Conservation (phyloP, 2,329 filamentous ascomycete species). For the Verticillium zaregamsianum region DNA sequence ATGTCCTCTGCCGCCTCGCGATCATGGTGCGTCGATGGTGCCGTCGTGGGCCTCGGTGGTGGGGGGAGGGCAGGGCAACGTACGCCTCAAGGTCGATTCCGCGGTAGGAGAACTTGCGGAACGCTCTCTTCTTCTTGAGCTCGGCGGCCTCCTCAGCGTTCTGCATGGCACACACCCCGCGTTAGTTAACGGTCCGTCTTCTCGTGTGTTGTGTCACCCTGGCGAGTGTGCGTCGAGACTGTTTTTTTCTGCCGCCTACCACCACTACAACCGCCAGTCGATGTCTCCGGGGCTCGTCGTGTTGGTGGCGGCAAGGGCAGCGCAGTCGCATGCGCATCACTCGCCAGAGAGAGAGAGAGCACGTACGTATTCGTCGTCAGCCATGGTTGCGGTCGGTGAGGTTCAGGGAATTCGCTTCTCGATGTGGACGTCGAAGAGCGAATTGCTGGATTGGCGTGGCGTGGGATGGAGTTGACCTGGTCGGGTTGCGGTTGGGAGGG, state of each 20-base stretch:
- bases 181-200: constrained; percentile 20
- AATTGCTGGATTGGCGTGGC: constrained; percentile 23
- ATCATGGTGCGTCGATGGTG: constrained; percentile 1
- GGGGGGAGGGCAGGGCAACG: constrained; percentile 32
- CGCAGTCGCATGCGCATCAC: background rate
- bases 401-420: constrained; percentile 39
- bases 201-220: background rate
- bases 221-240: background rate
- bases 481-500: background rate
- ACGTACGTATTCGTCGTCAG: constrained; percentile 86
- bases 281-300: background rate
- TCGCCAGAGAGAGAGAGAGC: constrained; percentile 13
- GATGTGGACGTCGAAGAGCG: constrained; percentile 37
- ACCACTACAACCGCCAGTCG: background rate
- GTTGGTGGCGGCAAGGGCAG: constrained; percentile 2
- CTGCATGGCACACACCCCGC: constrained; percentile 38
- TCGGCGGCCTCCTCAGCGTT: constrained; percentile 98
- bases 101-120: constrained; percentile 99
- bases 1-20: background rate
- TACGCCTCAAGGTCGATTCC: constrained; percentile 99
- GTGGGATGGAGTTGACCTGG: constrained; percentile 3
- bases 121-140: constrained; percentile 99
- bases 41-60: background rate
- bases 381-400: constrained; percentile 60
- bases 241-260: constrained; percentile 4